A percentile compares a stretch with the other conserved stretches of the same genome.
phyloP scores from a whole-genome alignment of 179 eudicot species.

The Vitellaria paradoxa region DNA sequence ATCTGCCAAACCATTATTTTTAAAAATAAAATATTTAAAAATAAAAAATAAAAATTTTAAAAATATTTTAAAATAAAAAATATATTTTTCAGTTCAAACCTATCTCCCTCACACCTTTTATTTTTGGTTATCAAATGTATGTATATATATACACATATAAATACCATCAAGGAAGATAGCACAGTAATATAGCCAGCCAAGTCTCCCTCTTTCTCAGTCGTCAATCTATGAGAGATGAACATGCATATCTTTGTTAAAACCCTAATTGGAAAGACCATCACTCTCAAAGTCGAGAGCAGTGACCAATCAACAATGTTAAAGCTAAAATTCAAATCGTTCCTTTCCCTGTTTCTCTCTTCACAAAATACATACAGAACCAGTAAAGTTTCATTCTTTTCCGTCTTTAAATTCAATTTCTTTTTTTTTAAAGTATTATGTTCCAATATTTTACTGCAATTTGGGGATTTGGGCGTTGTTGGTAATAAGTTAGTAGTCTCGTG shows the following conservation, averaged over 20 bases:
- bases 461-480: neutral
- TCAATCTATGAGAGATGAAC: neutral
- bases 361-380: neutral
- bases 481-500: neutral
- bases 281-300: slow-evolving; percentile 7
- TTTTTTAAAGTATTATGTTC: neutral
- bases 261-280: slow-evolving; percentile 6
- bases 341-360: neutral
- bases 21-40: no score
- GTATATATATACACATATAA: no score
- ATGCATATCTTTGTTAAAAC: slow-evolving; percentile 6
- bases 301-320: slow-evolving; percentile 8
- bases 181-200: no score
- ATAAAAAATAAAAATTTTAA: no score
- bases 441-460: neutral
- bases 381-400: neutral
- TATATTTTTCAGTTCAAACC: no score
- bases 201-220: neutral
- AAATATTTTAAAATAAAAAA: no score
- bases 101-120: no score
- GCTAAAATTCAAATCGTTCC: neutral
- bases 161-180: no score
- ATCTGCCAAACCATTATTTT: no score
- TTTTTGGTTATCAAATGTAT: no score
- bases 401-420: neutral